phyloP scores from a whole-genome alignment of 495 filamentous ascomycete genomes.

The Aspergillus diversus region DNA sequence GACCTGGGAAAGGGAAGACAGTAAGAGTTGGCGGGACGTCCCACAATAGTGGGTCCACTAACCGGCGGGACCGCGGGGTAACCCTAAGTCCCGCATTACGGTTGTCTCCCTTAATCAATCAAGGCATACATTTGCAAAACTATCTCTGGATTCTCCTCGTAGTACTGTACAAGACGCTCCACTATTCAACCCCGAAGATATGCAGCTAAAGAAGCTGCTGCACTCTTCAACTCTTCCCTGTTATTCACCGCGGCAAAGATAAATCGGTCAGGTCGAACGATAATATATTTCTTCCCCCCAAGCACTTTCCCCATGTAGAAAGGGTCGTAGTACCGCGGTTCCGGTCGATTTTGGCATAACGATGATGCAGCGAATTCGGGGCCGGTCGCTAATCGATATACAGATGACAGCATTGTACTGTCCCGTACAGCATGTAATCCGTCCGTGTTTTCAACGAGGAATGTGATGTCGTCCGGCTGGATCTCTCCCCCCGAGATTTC shows the following conservation, averaged over 20 bases:
- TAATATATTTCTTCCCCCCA: slow-evolving; percentile 20
- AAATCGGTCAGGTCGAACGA: slow-evolving; percentile 33
- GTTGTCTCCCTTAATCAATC: no score
- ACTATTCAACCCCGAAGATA: neutral
- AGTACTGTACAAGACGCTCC: no score
- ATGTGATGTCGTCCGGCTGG: slow-evolving; percentile 17
- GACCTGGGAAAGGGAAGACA: no score
- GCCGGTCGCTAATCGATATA: slow-evolving; percentile 26
- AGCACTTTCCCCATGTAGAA: slow-evolving; percentile 21
- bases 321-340: slow-evolving; percentile 27
- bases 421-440: neutral
- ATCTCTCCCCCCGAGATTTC: slow-evolving; percentile 25
- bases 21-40: no score
- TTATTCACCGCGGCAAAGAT: slow-evolving; percentile 30
- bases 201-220: neutral
- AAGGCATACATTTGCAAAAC: no score
- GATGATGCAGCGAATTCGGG: slow-evolving; percentile 29
- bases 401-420: neutral
- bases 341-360: slow-evolving; percentile 29
- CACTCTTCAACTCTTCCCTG: slow-evolving; percentile 17
- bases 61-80: no score
- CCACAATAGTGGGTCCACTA: no score
- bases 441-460: slow-evolving; percentile 19
- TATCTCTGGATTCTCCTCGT: no score
- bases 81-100: no score